Base-by-base conservation (phyloP, 305 asterid genomes). In the Fraxinus dipetala region DNA sequence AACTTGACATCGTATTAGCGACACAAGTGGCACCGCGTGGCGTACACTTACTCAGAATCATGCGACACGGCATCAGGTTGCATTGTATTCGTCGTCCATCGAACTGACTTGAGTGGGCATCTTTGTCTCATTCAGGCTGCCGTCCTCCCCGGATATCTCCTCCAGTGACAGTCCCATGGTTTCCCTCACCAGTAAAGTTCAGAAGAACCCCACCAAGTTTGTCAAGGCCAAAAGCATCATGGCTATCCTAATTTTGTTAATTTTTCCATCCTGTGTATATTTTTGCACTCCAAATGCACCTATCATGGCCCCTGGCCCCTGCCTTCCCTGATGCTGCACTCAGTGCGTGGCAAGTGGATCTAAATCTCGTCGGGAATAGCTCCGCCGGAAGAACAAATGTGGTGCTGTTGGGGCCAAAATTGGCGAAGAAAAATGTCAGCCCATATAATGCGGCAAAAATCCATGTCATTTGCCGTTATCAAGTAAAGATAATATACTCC, bases 261-360 rank as follows among this genome's bases (percentile, higher is more conserved):
- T 4, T 10, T 43, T 11, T 43, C 51, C 51, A 43, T 43, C 51
- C 14, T 11, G 14, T 2, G 14, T 11, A 43, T 43, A 43, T 3
- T 43, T 10, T 43, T 43, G 51, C 51, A 10, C 16, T 43, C 72
- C 78, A 31, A 80, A 80, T 14, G 51, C 83, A n/a, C 78, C 61
- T 0, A 80, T 28, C 48, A 80, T 80, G 24, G 78, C 51, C 24
- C 83, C 78, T 80, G 24, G 78, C 51, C 24, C 83, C 78, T 3
- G 78, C 83, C 14, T 43, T 72, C n/a, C 83, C 83, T 2, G 83
- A 80, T 10, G 78, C 83, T 3, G 78, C 78, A 14, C 83, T 80
- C 5, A 80, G 14, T 6, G 83, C 78, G 9, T 80, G 83, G 51
- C 83, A 72, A 13, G 83, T 72, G 38, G 83, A 80, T 48, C 83